Evolutionary conservation across 345 rosid species (phyloP).

Genomic region (Citrus hindsii): DNA sequence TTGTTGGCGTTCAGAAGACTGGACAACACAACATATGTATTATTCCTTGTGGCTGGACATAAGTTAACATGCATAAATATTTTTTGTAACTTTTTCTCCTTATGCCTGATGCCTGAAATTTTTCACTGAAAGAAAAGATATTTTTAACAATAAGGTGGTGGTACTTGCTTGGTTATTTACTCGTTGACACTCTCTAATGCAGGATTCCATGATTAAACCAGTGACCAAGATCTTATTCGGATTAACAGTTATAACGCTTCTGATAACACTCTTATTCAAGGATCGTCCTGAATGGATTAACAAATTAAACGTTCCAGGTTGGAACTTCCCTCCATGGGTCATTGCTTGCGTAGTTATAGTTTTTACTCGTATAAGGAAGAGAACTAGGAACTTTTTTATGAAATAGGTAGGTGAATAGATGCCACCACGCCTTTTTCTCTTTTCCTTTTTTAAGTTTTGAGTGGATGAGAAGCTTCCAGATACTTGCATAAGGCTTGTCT

Average conservation of each 20-base stretch:
- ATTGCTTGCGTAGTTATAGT: conserved; percentile 82
- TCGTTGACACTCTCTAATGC: conserved; percentile 15
- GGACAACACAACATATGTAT: not conserved
- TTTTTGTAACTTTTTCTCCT: not conserved
- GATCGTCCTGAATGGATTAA: conserved; percentile 71
- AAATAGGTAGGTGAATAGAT: conserved; percentile 38
- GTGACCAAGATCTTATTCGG: conserved; percentile 74
- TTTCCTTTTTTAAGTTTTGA: not conserved
- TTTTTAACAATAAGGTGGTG: not conserved
- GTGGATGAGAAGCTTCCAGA: not conserved
- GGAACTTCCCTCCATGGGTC: conserved; percentile 84
- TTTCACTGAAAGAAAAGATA: not conserved
- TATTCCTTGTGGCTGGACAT: not conserved
- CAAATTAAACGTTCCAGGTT: conserved; percentile 38
- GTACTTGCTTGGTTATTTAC: not conserved
- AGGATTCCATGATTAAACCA: conserved; percentile 89
- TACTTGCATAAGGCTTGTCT: not conserved
- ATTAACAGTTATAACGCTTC: conserved; percentile 42
- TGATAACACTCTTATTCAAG: conserved; percentile 50
- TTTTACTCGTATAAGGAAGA: conserved; percentile 91
- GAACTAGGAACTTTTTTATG: conserved; percentile 65
- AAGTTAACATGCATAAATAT: not conserved
- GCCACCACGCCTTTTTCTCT: not conserved
- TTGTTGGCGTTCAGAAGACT: not conserved
- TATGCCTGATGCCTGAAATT: not conserved